Base-by-base conservation (phyloP, 1,284 basidiomycete genomes). In the Cryptococcus maquisensis region DNA sequence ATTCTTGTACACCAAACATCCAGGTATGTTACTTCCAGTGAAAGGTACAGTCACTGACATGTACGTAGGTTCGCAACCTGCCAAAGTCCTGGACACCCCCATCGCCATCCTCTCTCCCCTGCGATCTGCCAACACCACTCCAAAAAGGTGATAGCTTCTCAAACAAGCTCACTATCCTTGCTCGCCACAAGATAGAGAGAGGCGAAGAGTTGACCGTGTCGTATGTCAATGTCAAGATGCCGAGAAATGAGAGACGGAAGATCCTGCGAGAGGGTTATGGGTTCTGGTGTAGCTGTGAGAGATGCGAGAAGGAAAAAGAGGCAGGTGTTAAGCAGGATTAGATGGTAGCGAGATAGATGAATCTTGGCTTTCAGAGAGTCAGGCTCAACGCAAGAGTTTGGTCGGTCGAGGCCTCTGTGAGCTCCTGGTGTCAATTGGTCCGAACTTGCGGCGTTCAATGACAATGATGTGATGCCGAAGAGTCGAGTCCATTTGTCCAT, bases 1-100 rank as follows among this genome's bases (percentile, higher is more conserved):
- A 94, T 71, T 81, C 81, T 15, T 95, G 90, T 73, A 71, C 76
- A 4, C 89, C 91, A 0, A 92, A 90, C 68, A 64, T 87, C 43
- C 85, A 86, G 37, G 84, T 88, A 51, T 57, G 68, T 35, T 38
- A 12, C 20, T 28, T 16, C 43, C 35, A 23, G 24, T 16, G 18
- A 16, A 16, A 16, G 2, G 2, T 40, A 18, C 43, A 21, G 16
- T 16, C 16, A 13, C 4, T 32, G 46, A 47, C 46, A 23, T 18
- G 24, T 20, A 6, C 3, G 9, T 47, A 72, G 70, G 68, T 68
- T 12, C 67, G 69, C 16, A 73, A 74, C 55, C 54, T 74, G 23
- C 70, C 71, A 7, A 68, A 67, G 56, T 32, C 47, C 3, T 73
- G 55, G 49, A 52, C 48, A 9, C 21, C 83, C 82, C 18, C 90